Evolutionary conservation across 306 rosid genomes (phyloP).

Genomic region (Fragaria ananassa): DNA sequence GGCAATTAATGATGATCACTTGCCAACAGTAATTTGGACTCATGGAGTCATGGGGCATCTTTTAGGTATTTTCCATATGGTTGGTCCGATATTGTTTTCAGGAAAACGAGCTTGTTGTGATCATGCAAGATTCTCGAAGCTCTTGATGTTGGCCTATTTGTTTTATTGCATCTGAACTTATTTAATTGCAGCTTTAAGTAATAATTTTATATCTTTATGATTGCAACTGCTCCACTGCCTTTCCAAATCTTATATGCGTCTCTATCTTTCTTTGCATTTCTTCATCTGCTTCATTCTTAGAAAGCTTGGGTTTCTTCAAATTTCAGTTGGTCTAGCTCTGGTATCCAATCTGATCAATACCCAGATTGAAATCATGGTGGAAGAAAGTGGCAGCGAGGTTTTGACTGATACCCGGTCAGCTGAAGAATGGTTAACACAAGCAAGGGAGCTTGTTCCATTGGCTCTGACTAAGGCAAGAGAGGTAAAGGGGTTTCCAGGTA

Average conservation of each 20-base stretch:
- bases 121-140: slow-evolving; percentile 63
- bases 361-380: slow-evolving; percentile 58
- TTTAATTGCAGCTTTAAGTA: slow-evolving; percentile 37
- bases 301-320: slow-evolving; percentile 38
- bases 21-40: slow-evolving; percentile 36
- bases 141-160: slow-evolving; percentile 40
- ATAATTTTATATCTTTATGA: slow-evolving; percentile 46
- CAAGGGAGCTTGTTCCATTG: slow-evolving; percentile 68
- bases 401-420: slow-evolving; percentile 34
- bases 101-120: slow-evolving; percentile 46
- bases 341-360: slow-evolving; percentile 24
- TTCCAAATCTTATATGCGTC: slow-evolving; percentile 30
- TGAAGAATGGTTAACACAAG: slow-evolving; percentile 63
- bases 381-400: slow-evolving; percentile 36
- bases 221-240: slow-evolving; percentile 60
- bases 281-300: slow-evolving; percentile 33
- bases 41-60: slow-evolving; percentile 35
- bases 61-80: slow-evolving; percentile 50
- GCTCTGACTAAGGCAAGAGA: slow-evolving; percentile 65
- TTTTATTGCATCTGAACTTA: slow-evolving; percentile 28
- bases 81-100: slow-evolving; percentile 47
- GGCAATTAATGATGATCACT: slow-evolving; percentile 51
- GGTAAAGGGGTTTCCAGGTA: slow-evolving; percentile 65
- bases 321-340: slow-evolving; percentile 36
- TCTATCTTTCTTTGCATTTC: slow-evolving; percentile 28